Base-by-base conservation (phyloP, 2,329 filamentous ascomycete species). In the Fusarium torreyae region DNA sequence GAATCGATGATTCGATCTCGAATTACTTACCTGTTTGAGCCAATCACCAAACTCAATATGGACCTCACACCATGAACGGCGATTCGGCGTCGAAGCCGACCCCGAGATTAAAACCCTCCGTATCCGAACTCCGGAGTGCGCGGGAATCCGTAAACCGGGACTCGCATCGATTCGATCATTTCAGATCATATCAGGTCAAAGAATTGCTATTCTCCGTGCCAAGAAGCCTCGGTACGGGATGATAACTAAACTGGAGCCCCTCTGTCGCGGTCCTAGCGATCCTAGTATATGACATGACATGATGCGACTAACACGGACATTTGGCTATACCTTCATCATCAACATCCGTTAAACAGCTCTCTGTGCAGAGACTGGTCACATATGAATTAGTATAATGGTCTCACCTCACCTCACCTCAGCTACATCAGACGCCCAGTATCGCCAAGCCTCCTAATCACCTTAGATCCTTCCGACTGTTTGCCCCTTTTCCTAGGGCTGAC, bases 401-500 rank as follows among this genome's bases (percentile, higher is more conserved):
- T 38, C 33, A 28, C 38, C 14, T 49, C 45, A 49, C 18, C 26
- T 48, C 45, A 36, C 18, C 17, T 17, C 34, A 36, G 7, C 14
- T 15, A 15, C 14, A 17, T 36, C 34, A 17, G 7, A 15, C 34
- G 34, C 34, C 14, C 34, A 17, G 34, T 31, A 13, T 13, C 7
- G 42, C 17, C 34, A 52, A 40, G 38, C 38, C 28, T 31, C 10
- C 28, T 31, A 11, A 31, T 31, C 28, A 31, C 28, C 10, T 31
- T 31, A 31, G 10, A 31, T 31, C 28, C 28, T 31, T 5, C 28
- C 28, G 3, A 10, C 28, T 20, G 20, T 20, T 39, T 58, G 18
- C 64, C 65, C 65, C 64, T 65, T 51, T 55, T 18, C 33, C 40
- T 68, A 68, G 52, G 65, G 52, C 65, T 68, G 65, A 65, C 40